Base-by-base conservation (phyloP, 371 early-diverging fungal species). In the Polyrhizophydium stewartii region DNA sequence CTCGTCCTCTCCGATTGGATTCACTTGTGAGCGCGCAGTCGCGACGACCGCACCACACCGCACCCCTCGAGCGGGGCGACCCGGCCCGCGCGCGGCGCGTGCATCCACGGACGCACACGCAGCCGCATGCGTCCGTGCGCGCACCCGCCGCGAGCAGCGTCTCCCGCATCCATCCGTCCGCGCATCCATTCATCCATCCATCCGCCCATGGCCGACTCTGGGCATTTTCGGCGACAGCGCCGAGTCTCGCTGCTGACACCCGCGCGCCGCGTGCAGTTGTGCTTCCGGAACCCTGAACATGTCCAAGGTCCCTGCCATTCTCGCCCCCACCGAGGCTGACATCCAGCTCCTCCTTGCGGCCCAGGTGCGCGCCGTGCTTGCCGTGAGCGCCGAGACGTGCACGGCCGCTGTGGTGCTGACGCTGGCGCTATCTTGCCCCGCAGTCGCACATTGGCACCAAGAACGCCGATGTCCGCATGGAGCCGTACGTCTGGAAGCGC, bases 271-370 rank as follows among this genome's bases (percentile, higher is more conserved):
- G 7, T 7, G 13, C 28, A 47, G 49, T 47, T 28, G 16, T 16
- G 49, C 16, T 47, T 51, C 51, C 40, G 37, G 41, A 57, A 19
- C 7, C 52, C 17, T 16, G 2, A 30, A 25, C 55, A 70, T 71
- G 67, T 67, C 74, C 63, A 74, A 77, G 74, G 66, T 65, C 51
- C 78, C 80, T 38, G 67, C 76, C 69, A 74, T 81, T 65, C 84
- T 89, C 61, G 78, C 79, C 64, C 81, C 88, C 64, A 88, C 90
- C 68, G 90, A 92, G 74, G 87, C 92, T 77, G 97, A 96, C 76
- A 86, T 95, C 74, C 86, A 88, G 80, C 81, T 89, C 68, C 85
- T 98, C 73, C 85, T 98, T 69, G 88, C 93, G 65, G 97, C 97
- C 72, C 91, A 94, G 82, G 85, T 73, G n/a, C 10, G 62, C 37